Base-by-base conservation (phyloP, 2,329 filamentous ascomycete genomes). In the Berkeleyomyces basicola region DNA sequence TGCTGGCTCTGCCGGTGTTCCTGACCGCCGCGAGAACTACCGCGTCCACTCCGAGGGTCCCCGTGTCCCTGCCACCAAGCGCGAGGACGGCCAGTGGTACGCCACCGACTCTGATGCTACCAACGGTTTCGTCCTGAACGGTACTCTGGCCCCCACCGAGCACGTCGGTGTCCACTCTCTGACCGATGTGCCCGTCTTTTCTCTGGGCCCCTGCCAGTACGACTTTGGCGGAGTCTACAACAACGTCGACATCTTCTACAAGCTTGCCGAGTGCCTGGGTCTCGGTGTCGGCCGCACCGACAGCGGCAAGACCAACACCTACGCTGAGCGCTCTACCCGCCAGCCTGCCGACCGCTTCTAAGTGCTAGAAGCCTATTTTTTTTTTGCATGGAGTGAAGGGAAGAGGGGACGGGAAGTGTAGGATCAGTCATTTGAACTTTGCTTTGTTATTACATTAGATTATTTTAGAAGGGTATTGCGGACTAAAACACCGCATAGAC, bases 111-210 rank as follows among this genome's bases (percentile, higher is more conserved):
- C 80, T 65, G 88, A 93, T 70, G 78, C 78, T 2, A 72, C 78
- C 36, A 78, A 77, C 59, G 89, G 88, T 3, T 85, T 90, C 72
- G 69, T 89, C 62, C 75, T 90, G 67, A 91, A 92, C 69, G 89
- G 89, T 59, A 91, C 87, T 0, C 73, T 93, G 16, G 80, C 84
- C 0, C 79, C 82, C 1, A 73, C 72, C 62, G 80, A 86, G 68
- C 71, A 77, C 47, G 80, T 86, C 74, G 89, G 87, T 59, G 87
- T 90, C 16, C 87, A 90, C 75, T 87, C 83, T 33, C 75, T 90
- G 66, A 90, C 87, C 0, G 87, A 90, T 68, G 87, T 90, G 40
- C 84, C 87, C 1, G 85, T 93, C 23, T 92, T 87, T 68, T 86
- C 87, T 1, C 80, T 81, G 76, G 88, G 88, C 0, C 88, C 88